Evolutionary conservation across 306 rosid species (phyloP).

Genomic region (Pterocarpus santalinus): DNA sequence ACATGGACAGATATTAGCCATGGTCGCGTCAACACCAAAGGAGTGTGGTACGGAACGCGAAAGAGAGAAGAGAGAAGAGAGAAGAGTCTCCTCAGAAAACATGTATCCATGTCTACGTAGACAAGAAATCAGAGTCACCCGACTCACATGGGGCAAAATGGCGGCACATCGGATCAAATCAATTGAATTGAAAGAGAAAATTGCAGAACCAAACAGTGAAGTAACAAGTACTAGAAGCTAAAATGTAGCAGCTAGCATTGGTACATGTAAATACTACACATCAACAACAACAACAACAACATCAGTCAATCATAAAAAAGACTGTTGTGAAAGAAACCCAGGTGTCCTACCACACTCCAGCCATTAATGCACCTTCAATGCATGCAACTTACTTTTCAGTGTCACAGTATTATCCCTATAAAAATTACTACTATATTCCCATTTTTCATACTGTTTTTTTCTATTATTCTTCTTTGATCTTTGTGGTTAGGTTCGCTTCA

Average conservation of each 20-base stretch:
- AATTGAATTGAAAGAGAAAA: slow-evolving; percentile 47
- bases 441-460: neutral
- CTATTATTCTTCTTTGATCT: neutral
- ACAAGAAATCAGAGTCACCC: slow-evolving; percentile 47
- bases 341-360: slow-evolving; percentile 52
- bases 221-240: slow-evolving; percentile 34
- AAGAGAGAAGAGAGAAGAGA: slow-evolving; percentile 10
- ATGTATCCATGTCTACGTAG: slow-evolving; percentile 30
- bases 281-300: neutral
- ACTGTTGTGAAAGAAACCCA: slow-evolving; percentile 53
- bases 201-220: slow-evolving; percentile 30
- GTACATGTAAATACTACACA: too few relatives aligned
- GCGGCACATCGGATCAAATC: slow-evolving; percentile 96
- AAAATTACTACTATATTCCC: neutral
- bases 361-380: slow-evolving; percentile 57
- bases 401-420: neutral
- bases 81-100: neutral
- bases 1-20: slow-evolving; percentile 32
- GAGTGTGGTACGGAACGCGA: slow-evolving; percentile 42
- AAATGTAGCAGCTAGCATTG: too few relatives aligned
- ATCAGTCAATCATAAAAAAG: slow-evolving; percentile 76
- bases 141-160: slow-evolving; percentile 66
- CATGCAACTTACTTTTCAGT: slow-evolving; percentile 65
- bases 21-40: slow-evolving; percentile 45
- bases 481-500: neutral